phyloP scores from a whole-genome alignment of 106 monocot genomes.

The Ottelia alismoides region DNA sequence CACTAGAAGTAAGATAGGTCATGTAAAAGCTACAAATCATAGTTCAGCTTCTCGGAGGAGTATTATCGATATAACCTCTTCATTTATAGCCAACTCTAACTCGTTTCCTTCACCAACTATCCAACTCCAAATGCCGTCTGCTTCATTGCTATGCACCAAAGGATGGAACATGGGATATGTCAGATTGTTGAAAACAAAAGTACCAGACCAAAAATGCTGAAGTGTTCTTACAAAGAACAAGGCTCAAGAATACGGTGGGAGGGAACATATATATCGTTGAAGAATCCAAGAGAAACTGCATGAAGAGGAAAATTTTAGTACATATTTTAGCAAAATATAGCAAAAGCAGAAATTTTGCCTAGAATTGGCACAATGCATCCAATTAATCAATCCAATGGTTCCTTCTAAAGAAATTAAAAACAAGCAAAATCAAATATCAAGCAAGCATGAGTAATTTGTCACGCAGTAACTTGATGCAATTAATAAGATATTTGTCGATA shows the following conservation, averaged over 20 bases:
- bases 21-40: neutral
- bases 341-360: too few relatives aligned
- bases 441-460: too few relatives aligned
- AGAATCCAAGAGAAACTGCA: slow-evolving; percentile 96
- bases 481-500: too few relatives aligned
- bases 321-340: too few relatives aligned
- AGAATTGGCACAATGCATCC: too few relatives aligned
- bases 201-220: slow-evolving; percentile 1
- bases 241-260: slow-evolving; percentile 31
- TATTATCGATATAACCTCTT: slow-evolving; percentile 39
- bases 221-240: slow-evolving; percentile 36
- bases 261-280: slow-evolving; percentile 80
- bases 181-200: neutral
- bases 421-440: too few relatives aligned
- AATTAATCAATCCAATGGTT: too few relatives aligned
- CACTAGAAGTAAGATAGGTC: neutral
- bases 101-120: slow-evolving; percentile 11
- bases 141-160: too few relatives aligned
- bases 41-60: neutral
- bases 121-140: slow-evolving; percentile 79
- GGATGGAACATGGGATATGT: too few relatives aligned
- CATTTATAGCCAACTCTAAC: slow-evolving; percentile 48
- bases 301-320: too few relatives aligned
- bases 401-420: too few relatives aligned
- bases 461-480: too few relatives aligned